These are phyloP conservation scores for Aspergillus fijiensis DNA, from an alignment of 2,329 filamentous ascomycete species.

Conservation along the genomic window DNA sequence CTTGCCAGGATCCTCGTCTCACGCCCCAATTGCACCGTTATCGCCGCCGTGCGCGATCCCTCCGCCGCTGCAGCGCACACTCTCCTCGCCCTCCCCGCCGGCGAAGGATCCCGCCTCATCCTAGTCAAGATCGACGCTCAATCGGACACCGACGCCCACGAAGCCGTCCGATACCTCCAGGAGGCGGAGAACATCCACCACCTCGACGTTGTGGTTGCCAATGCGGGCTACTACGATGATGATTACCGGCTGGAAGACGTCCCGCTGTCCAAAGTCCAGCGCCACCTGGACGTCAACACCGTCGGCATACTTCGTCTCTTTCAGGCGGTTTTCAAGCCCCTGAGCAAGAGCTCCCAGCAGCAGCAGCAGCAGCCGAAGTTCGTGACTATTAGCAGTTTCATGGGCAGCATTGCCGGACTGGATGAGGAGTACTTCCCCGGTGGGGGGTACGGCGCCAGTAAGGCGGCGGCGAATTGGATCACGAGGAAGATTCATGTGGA, in stretches of 20 bases:
- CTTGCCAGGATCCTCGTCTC: neutral
- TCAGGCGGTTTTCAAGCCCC: neutral
- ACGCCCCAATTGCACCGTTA: neutral
- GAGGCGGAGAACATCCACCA: neutral
- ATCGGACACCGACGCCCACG: neutral
- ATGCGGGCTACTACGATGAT: constrained; percentile 5
- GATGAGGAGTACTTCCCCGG: neutral
- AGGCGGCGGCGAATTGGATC: constrained; percentile 1
- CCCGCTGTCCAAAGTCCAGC: neutral
- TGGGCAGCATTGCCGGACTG: constrained; percentile 1
- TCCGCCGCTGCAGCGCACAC: neutral
- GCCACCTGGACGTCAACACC: constrained; percentile 3
- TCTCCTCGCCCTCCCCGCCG: neutral
- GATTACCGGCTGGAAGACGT: constrained; percentile 1
- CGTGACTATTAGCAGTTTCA: neutral
- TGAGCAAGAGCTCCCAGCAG: neutral
- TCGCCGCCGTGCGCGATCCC: constrained; percentile 4
- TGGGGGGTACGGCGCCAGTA: neutral
- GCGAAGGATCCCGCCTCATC: neutral
- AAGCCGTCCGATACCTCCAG: neutral
- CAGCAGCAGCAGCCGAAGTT: neutral
- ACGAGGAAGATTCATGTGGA: constrained; percentile 7
- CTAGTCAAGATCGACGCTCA: neutral
- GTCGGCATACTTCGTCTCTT: constrained; percentile 1
- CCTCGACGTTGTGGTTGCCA: constrained; percentile 2